Evolutionary conservation across 2,329 filamentous ascomycete species (phyloP).

Genomic region (Epichloe aotearoae): DNA sequence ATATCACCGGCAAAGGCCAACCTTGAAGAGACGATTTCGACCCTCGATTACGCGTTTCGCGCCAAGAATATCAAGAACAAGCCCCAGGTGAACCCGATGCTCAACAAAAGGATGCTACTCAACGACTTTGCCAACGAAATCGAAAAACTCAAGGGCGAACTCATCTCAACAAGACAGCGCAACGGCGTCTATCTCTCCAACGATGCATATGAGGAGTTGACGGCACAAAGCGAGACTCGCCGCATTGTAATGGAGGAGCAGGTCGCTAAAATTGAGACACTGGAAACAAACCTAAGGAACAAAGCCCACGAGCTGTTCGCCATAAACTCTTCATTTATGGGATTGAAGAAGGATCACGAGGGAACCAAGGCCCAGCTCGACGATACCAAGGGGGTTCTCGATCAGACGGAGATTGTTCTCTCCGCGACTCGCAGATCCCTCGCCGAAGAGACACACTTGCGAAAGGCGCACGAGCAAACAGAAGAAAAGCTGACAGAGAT

Average conservation of each 20-base stretch:
- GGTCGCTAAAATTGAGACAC: constrained; percentile 76
- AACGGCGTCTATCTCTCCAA: constrained; percentile 92
- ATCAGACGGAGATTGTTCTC: constrained; percentile 78
- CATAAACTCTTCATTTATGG: constrained; percentile 76
- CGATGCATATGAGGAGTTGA: constrained; percentile 83
- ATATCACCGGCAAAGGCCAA: constrained; percentile 91
- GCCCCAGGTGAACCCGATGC: constrained; percentile 81
- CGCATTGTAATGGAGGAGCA: constrained; percentile 89
- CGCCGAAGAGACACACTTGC: constrained; percentile 64
- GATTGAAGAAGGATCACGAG: constrained; percentile 82
- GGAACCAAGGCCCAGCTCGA: constrained; percentile 58
- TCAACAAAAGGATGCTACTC: constrained; percentile 86
- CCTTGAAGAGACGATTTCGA: constrained; percentile 94
- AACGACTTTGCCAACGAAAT: constrained; percentile 87
- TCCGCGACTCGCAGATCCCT: constrained; percentile 63
- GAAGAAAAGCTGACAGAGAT: constrained; percentile 64
- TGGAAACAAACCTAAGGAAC: constrained; percentile 81
- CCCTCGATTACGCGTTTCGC: constrained; percentile 91
- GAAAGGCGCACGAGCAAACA: constrained; percentile 75
- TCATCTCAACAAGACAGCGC: constrained; percentile 82
- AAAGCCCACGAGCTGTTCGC: constrained; percentile 88
- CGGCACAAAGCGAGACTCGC: constrained; percentile 79
- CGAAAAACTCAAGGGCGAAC: constrained; percentile 83
- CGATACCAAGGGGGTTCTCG: constrained; percentile 69
- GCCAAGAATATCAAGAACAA: constrained; percentile 99